Percentiles rank a stretch among this genome's conserved stretches.
Evolutionary conservation across 805 yeast genomes (phyloP).

Genomic region (Pichia californica): DNA sequence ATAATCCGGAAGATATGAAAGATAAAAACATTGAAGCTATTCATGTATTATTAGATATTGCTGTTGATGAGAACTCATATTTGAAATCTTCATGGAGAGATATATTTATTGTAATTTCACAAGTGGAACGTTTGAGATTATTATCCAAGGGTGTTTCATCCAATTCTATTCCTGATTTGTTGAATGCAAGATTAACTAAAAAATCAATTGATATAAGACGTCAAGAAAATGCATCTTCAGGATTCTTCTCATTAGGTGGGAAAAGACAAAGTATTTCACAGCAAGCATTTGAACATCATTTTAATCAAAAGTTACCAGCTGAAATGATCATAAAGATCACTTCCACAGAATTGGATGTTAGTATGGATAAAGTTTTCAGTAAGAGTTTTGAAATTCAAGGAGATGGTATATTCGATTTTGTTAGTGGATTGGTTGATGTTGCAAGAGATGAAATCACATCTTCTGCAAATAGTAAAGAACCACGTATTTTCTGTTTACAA

Average conservation of each 20-base stretch:
- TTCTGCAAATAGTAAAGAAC: slow-evolving; percentile 72
- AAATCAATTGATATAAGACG: slow-evolving; percentile 33
- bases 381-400: slow-evolving; percentile 76
- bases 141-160: slow-evolving; percentile 85
- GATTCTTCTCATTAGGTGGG: slow-evolving; percentile 43
- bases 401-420: slow-evolving; percentile 79
- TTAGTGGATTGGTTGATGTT: slow-evolving; percentile 78
- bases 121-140: slow-evolving; percentile 83
- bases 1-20: slow-evolving; percentile 71
- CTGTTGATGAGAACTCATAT: slow-evolving; percentile 72
- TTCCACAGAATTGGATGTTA: slow-evolving; percentile 65
- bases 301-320: slow-evolving; percentile 59
- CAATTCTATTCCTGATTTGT: slow-evolving; percentile 76
- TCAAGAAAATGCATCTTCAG: slow-evolving; percentile 5
- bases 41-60: slow-evolving; percentile 63
- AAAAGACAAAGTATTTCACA: slow-evolving; percentile 51
- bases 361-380: slow-evolving; percentile 82
- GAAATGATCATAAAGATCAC: slow-evolving; percentile 52
- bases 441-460: slow-evolving; percentile 88
- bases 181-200: slow-evolving; percentile 63
- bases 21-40: slow-evolving; percentile 79
- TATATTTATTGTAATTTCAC: slow-evolving; percentile 75
- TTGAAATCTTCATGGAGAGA: slow-evolving; percentile 79
- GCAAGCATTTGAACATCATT: slow-evolving; percentile 62
- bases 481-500: slow-evolving; percentile 87